These are phyloP conservation scores for Purpureocillium lavendulum DNA, from an alignment of 2,329 filamentous ascomycete genomes.

Conservation along the genomic window DNA sequence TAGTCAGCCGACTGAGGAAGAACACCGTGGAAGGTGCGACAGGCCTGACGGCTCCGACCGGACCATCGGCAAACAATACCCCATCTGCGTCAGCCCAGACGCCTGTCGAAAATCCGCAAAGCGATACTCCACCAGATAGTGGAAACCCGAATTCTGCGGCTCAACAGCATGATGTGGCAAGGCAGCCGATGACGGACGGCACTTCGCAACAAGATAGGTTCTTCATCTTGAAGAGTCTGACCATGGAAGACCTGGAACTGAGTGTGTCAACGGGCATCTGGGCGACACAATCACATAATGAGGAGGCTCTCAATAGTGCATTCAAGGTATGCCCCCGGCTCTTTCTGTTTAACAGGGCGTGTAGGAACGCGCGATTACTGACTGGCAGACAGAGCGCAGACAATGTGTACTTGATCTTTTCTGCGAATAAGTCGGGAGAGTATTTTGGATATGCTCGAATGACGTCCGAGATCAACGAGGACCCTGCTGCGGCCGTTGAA, in stretches of 20 bases:
- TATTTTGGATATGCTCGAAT: slow-evolving; percentile 95
- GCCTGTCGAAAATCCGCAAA: slow-evolving; percentile 8
- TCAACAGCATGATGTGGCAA: slow-evolving; percentile 1
- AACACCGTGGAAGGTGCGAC: slow-evolving; percentile 37
- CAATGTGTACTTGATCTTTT: slow-evolving; percentile 87
- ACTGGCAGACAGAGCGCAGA: slow-evolving; percentile 54
- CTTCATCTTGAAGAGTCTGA: slow-evolving; percentile 90
- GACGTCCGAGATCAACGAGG: slow-evolving; percentile 73
- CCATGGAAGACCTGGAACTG: slow-evolving; percentile 78
- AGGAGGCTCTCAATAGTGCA: slow-evolving; percentile 72
- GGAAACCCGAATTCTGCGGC: slow-evolving; percentile 1
- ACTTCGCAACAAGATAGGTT: slow-evolving; percentile 33
- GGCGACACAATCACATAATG: slow-evolving; percentile 93
- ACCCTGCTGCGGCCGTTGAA: slow-evolving; percentile 60
- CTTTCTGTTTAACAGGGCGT: background rate
- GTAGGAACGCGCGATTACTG: background rate
- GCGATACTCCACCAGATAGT: slow-evolving; percentile 4
- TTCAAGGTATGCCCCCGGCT: slow-evolving; percentile 54
- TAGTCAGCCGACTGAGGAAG: slow-evolving; percentile 75
- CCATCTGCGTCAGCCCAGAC: slow-evolving; percentile 1
- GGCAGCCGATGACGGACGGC: background rate
- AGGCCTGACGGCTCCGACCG: slow-evolving; percentile 44
- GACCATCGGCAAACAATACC: slow-evolving; percentile 36
- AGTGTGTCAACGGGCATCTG: slow-evolving; percentile 84
- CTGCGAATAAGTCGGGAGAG: slow-evolving; percentile 93